These are phyloP conservation scores for Aspergillus caelatus DNA, from an alignment of 2,329 filamentous ascomycete species.

Conservation along the genomic window DNA sequence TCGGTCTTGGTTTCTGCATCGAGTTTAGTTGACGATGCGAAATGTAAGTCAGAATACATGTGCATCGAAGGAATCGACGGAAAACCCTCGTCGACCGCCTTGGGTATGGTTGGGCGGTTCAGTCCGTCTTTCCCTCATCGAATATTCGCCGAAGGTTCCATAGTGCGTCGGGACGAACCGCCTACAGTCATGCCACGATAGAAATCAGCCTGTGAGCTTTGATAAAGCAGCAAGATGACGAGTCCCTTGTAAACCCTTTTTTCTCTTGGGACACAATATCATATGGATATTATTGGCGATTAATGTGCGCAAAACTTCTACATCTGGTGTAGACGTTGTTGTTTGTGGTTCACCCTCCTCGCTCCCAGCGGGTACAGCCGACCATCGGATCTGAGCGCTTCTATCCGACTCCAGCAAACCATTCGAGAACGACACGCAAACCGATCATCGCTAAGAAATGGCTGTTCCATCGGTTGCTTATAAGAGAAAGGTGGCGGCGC, in stretches of 20 bases:
- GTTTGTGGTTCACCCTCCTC: background rate
- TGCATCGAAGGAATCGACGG: background rate
- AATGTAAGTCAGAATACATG: background rate
- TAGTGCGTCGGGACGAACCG: constrained; percentile 10
- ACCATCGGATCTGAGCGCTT: constrained; percentile 19
- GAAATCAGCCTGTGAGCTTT: constrained; percentile 4
- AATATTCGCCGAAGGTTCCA: constrained; percentile 4
- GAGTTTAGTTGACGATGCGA: background rate
- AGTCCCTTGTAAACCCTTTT: constrained; percentile 5
- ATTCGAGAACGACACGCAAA: constrained; percentile 2
- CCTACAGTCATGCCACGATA: background rate
- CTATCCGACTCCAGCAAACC: constrained; percentile 6
- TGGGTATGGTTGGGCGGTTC: background rate
- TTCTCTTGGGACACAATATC: background rate
- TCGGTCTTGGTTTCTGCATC: background rate
- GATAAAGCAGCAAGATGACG: constrained; percentile 6
- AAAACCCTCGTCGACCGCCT: background rate
- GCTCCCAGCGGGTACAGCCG: constrained; percentile 14
- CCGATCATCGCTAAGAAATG: constrained; percentile 4
- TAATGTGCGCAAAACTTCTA: background rate
- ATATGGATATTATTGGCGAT: background rate
- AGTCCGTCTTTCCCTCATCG: background rate
- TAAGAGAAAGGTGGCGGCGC: background rate
- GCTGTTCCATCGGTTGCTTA: background rate
- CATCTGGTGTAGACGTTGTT: constrained; percentile 2